Evolutionary conservation across 2,329 filamentous ascomycete genomes (phyloP), one percentile per base, ranked within the genome.

Genomic region (Penicillium hordei): DNA sequence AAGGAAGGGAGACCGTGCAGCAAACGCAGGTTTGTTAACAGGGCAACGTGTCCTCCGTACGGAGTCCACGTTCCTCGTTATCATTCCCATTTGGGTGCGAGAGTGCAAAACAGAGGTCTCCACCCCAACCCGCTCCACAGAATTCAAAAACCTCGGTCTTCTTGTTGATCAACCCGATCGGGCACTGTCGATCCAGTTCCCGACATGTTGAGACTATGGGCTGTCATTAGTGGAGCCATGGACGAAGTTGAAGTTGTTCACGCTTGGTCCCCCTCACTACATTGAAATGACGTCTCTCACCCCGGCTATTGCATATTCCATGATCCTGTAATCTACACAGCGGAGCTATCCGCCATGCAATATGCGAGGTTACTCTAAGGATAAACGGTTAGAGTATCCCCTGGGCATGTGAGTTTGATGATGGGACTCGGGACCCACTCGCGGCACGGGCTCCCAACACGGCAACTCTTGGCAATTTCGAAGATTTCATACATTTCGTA

Each of bases 131-230:
- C 48, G 31, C 48, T 17, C 27, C 5, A 17, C 19, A 23, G 15
- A 38, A 33, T 31, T 23, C 5, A 23, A 43, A 25, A 33, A 43
- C 17, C 15, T n/a, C 27, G 38, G 48, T 51, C 27, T 33, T 31
- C 15, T 1, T 45, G 48, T 34, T 45, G 54, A 56, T 44, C 48
- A 56, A 29, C 23, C 19, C 25, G 54, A 52, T 52, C 33, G 21
- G 62, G 48, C n/a, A 1, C 51, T 64, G 45, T 63, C 59, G 19
- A 64, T 66, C 64, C 56, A 65, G 44, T 61, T 65, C 13, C 63
- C 60, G 39, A 66, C 63, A 10, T 62, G 45, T 29, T 60, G 52
- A 63, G 39, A 23, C 34, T 23, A 17, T 39, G 34, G 17, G 29
- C 42, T 46, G 54, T 56, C 40, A 46, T 19, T 15, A 48, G 53